Evolutionary conservation across 2,329 filamentous ascomycete species (phyloP).

Genomic region (Alternaria incomplexa): DNA sequence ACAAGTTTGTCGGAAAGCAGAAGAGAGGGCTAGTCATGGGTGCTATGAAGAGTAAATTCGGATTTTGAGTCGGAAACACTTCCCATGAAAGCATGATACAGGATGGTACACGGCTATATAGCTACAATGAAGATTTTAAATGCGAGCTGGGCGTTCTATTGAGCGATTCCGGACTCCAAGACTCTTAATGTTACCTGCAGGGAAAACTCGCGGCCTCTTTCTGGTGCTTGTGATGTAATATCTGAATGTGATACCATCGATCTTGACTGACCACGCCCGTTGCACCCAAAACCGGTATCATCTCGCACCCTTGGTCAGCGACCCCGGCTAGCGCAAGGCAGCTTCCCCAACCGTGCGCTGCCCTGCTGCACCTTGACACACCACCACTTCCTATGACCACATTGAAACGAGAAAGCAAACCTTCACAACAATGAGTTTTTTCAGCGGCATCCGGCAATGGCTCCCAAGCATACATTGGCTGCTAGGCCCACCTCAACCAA

Average conservation of each 20-base stretch:
- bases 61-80: conserved; percentile 14
- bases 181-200: not conserved
- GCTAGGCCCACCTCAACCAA: not conserved
- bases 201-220: not conserved
- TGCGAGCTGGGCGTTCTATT: not conserved
- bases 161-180: not conserved
- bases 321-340: not conserved
- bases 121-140: not conserved
- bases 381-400: not conserved
- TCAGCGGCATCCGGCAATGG: not conserved
- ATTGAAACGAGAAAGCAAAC: not conserved
- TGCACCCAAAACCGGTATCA: not conserved
- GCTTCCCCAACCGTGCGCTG: not conserved
- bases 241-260: not conserved
- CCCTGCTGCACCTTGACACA: not conserved
- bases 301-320: not conserved
- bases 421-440: not conserved
- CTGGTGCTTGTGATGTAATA: not conserved
- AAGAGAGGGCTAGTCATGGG: conserved; percentile 85
- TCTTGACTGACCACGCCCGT: not conserved
- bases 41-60: conserved; percentile 47
- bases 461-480: not conserved
- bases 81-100: not conserved
- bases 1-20: conserved; percentile 84
- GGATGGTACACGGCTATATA: not conserved